Evolutionary conservation across 306 rosid species (phyloP), one percentile per base, ranked within the genome.

Genomic region (Crotalaria pallida): DNA sequence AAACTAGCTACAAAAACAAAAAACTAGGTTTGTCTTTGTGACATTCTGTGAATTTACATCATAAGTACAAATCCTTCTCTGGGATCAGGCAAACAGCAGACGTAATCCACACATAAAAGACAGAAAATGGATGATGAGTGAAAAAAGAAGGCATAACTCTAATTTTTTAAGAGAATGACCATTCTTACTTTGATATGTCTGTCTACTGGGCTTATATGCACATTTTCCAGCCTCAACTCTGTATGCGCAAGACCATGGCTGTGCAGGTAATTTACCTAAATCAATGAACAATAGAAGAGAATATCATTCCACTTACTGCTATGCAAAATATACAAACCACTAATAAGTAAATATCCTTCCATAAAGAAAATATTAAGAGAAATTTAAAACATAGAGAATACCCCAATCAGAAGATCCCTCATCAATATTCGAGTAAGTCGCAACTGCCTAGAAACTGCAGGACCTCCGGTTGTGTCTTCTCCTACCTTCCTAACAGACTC

Each of bases 211-310:
- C 98, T 90, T 78, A 94, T 80, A 85, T 94, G 98, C 76, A 94
- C 88, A 75, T 90, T 94, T 81, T 94, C 98, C 81, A 90, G 83
- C 82, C 87, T 88, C 85, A 94, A 73, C 81, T 94, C 98, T 47
- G 98, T 94, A 87, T 94, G 96, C 47, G 97, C 98, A 78, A 94
- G 91, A 76, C 98, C 98, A 69, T 94, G 97, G 81, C 98, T 88
- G 75, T 90, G 98, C 85, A 94, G 85, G 80, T 94, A 94, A 83
- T 94, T 94, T 58, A 94, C 97, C 98, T 94, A 74, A 71, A 58
- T 31, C 63, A 63, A 82, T 58, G 65, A 73, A 41, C 29, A 77
- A 67, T 13, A 71, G 27, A 67, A 71, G 29, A 84, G 26, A 51
- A 73, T 65, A 75, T 75, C 56, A 71, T 58, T 79, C 53, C 66